Percentiles rank a stretch among this genome's conserved stretches.
phyloP scores from a whole-genome alignment of 495 filamentous ascomycete species.

The Aspergillus mulundensis region DNA sequence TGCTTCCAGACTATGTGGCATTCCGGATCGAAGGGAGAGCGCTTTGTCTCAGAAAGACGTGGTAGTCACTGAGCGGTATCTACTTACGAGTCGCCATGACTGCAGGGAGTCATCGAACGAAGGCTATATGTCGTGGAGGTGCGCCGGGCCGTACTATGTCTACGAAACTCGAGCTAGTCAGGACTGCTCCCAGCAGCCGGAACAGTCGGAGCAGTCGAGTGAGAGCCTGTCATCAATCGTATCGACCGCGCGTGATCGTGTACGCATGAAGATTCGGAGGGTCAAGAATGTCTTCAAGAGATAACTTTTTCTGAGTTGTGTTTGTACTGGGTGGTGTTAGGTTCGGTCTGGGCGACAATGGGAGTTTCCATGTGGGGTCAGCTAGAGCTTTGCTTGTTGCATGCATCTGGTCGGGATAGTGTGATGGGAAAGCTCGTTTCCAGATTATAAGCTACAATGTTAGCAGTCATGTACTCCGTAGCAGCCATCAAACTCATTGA shows the following conservation, averaged over 20 bases:
- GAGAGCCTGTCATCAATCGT: conserved; percentile 10
- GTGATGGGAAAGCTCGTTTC: too few relatives aligned
- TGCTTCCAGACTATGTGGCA: neutral
- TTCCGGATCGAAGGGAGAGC: too few relatives aligned
- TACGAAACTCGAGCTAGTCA: neutral
- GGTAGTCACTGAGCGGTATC: neutral
- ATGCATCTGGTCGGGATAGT: neutral
- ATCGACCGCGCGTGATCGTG: conserved; percentile 2
- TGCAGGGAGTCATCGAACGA: neutral
- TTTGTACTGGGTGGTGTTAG: neutral
- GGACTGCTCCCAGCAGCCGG: neutral
- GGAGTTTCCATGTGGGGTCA: neutral
- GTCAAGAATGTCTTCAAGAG: conserved; percentile 11
- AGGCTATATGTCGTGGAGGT: neutral
- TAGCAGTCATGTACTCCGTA: neutral
- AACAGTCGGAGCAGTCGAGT: neutral
- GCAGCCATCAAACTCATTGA: neutral
- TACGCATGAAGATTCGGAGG: conserved; percentile 9
- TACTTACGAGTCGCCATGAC: neutral
- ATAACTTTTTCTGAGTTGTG: neutral
- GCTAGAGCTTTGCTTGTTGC: too few relatives aligned
- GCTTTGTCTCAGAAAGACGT: neutral
- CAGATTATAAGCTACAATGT: neutral
- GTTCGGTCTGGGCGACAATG: neutral
- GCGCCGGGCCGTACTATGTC: neutral